phyloP scores from a whole-genome alignment of 2,329 filamentous ascomycete species.

The Xylaria sp. region DNA sequence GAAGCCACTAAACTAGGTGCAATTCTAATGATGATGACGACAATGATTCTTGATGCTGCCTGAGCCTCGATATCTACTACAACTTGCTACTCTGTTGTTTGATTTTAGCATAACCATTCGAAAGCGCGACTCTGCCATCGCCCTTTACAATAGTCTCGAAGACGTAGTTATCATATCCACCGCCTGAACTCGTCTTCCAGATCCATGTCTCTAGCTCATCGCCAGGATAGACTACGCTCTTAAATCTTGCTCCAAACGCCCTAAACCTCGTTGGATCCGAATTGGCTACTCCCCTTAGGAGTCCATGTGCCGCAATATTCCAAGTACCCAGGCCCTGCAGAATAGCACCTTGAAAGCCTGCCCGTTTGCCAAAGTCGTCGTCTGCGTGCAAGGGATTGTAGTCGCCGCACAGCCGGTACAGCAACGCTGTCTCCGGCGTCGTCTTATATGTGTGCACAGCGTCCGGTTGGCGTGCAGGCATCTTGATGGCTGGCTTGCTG shows the following conservation, averaged over 20 bases:
- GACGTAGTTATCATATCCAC: slow-evolving; percentile 51
- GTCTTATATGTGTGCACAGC: slow-evolving; percentile 54
- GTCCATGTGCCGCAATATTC: slow-evolving; percentile 58
- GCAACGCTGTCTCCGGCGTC: slow-evolving; percentile 52
- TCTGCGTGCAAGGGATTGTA: slow-evolving; percentile 55
- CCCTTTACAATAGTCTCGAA: slow-evolving; percentile 55
- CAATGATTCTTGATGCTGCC: neutral
- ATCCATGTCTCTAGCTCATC: slow-evolving; percentile 57
- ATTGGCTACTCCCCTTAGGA: slow-evolving; percentile 55
- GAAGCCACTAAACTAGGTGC: slow-evolving; percentile 42
- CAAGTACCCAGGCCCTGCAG: slow-evolving; percentile 60
- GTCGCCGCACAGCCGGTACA: slow-evolving; percentile 60
- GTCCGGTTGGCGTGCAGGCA: slow-evolving; percentile 51
- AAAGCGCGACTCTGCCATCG: slow-evolving; percentile 50
- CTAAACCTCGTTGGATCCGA: slow-evolving; percentile 55
- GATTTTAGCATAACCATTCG: slow-evolving; percentile 52
- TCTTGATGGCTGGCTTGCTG: slow-evolving; percentile 49
- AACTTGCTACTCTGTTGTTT: slow-evolving; percentile 47
- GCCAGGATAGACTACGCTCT: slow-evolving; percentile 59
- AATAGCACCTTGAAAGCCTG: slow-evolving; percentile 59
- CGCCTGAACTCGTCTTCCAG: slow-evolving; percentile 52
- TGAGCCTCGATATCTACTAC: slow-evolving; percentile 2
- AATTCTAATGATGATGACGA: neutral
- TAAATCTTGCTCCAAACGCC: slow-evolving; percentile 58
- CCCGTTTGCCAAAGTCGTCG: slow-evolving; percentile 32